These are phyloP conservation scores for Allomyces javanicus DNA, from an alignment of 192 early-diverging fungal genomes.

Conservation along the genomic window DNA sequence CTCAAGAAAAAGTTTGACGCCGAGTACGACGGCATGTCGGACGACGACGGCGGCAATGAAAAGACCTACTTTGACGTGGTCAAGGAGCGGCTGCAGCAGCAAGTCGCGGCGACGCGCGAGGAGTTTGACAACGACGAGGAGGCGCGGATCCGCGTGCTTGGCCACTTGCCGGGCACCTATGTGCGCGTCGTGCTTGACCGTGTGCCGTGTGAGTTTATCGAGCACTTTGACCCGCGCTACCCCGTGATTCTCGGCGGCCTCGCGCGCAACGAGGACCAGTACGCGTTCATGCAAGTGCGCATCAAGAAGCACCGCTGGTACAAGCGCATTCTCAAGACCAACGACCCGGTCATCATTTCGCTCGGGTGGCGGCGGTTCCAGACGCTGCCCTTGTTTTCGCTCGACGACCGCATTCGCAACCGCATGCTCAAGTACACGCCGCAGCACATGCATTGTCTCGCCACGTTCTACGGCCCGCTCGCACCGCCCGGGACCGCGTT, in stretches of 20 bases:
- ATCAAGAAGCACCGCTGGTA: slow-evolving; percentile 98
- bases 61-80: slow-evolving; percentile 69
- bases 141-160: slow-evolving; percentile 64
- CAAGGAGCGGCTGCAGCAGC: slow-evolving; percentile 75
- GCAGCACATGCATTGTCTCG: slow-evolving; percentile 98
- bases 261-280: slow-evolving; percentile 69
- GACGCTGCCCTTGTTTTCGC: slow-evolving; percentile 80
- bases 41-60: slow-evolving; percentile 30
- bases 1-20: slow-evolving; percentile 88
- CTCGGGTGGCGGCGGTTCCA: slow-evolving; percentile 98
- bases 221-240: slow-evolving; percentile 69
- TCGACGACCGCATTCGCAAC: slow-evolving; percentile 80
- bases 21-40: slow-evolving; percentile 39
- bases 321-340: slow-evolving; percentile 84
- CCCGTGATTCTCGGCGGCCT: slow-evolving; percentile 88
- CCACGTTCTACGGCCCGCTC: slow-evolving; percentile 83
- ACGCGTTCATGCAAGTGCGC: slow-evolving; percentile 86
- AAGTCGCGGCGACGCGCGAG: slow-evolving; percentile 55
- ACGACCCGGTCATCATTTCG: slow-evolving; percentile 93
- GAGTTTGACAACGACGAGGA: slow-evolving; percentile 72
- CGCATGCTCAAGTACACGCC: slow-evolving; percentile 98
- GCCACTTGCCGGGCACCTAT: slow-evolving; percentile 82
- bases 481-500: slow-evolving; percentile 92
- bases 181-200: slow-evolving; percentile 73
- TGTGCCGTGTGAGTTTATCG: slow-evolving; percentile 88